phyloP scores from a whole-genome alignment of 805 yeast genomes.

The Grigorovia transvaalensis region DNA sequence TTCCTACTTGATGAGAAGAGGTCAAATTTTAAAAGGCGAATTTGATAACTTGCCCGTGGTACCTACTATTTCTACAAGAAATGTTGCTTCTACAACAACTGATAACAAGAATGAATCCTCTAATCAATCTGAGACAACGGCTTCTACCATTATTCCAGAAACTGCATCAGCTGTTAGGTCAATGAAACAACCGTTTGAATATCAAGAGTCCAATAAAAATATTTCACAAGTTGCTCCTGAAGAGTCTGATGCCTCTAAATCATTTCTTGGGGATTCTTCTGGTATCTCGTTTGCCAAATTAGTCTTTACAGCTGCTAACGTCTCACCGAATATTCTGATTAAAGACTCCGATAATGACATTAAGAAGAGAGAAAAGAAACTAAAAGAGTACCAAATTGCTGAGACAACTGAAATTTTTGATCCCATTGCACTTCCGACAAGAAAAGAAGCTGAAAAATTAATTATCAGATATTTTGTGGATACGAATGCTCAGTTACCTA shows the following conservation, averaged over 20 bases:
- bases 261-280: conserved; percentile 41
- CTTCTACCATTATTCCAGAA: conserved; percentile 2
- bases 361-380: conserved; percentile 11
- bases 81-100: background rate
- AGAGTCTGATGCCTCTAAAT: conserved; percentile 18
- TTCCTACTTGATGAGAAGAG: conserved; percentile 19
- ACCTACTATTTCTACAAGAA: background rate
- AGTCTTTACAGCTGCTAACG: conserved; percentile 67
- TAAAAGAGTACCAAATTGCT: conserved; percentile 13
- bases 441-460: conserved; percentile 56
- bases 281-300: conserved; percentile 69
- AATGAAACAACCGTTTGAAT: conserved; percentile 8
- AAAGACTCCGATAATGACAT: conserved; percentile 20
- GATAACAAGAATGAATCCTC: background rate
- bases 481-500: conserved; percentile 74
- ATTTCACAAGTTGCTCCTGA: conserved; percentile 17
- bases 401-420: conserved; percentile 15
- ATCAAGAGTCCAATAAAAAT: conserved; percentile 15
- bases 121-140: background rate
- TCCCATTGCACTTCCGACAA: conserved; percentile 45
- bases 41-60: background rate
- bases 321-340: conserved; percentile 30
- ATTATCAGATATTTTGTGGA: conserved; percentile 62
- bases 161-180: conserved; percentile 2
- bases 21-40: conserved; percentile 5